A percentile compares a stretch with the other conserved stretches of the same genome.
phyloP scores from a whole-genome alignment of 225 moss, liverwort and hornwort species.

The Bryum argenteum region DNA sequence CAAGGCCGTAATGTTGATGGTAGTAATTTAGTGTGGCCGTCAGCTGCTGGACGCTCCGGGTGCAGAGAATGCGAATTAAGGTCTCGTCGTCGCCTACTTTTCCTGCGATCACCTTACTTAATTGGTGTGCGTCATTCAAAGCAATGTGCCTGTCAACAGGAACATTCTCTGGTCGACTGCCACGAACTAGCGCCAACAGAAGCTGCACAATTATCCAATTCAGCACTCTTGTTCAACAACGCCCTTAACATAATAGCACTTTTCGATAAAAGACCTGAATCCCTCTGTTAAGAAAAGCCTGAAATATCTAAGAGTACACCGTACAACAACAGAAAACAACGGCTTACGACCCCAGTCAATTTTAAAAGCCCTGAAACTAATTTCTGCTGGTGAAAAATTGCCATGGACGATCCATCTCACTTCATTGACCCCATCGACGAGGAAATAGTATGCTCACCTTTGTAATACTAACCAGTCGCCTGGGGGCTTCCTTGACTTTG shows the following conservation, averaged over 20 bases:
- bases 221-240: background rate
- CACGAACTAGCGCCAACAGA: slow-evolving; percentile 56
- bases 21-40: slow-evolving; percentile 62
- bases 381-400: background rate
- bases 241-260: no score
- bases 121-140: slow-evolving; percentile 58
- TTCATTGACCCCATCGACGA: no score
- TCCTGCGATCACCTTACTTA: slow-evolving; percentile 40
- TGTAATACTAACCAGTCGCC: slow-evolving; percentile 49
- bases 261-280: no score
- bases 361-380: background rate
- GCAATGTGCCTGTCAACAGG: slow-evolving; percentile 61
- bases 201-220: slow-evolving; percentile 48
- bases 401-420: background rate
- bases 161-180: slow-evolving; percentile 53
- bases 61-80: slow-evolving; percentile 57
- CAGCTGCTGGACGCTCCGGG: slow-evolving; percentile 53
- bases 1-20: slow-evolving; percentile 65
- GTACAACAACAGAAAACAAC: background rate
- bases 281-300: background rate
- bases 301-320: background rate
- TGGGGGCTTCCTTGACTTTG: slow-evolving; percentile 45
- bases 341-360: background rate
- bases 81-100: slow-evolving; percentile 46
- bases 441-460: slow-evolving; percentile 38